phyloP scores from a whole-genome alignment of 371 early-diverging fungal species.

The Batrachochytrium dendrobatidis region DNA sequence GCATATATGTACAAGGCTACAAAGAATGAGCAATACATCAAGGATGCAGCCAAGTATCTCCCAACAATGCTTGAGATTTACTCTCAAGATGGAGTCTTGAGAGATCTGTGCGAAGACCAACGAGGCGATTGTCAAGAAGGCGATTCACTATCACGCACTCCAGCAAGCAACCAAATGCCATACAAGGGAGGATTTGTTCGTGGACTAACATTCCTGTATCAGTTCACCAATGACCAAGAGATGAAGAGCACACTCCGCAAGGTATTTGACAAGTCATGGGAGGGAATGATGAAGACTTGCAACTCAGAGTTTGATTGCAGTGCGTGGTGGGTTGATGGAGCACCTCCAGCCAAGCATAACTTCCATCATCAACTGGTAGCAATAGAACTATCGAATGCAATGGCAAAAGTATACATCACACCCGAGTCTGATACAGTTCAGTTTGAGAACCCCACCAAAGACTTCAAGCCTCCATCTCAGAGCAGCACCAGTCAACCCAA shows the following conservation, averaged over 20 bases:
- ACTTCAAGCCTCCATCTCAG: too few species aligned
- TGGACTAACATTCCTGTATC: constrained; percentile 18
- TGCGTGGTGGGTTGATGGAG: not conserved
- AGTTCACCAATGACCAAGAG: constrained; percentile 9
- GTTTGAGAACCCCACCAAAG: too few species aligned
- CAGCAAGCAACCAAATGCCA: constrained; percentile 7
- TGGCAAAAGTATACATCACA: too few species aligned
- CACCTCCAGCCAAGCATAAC: not conserved
- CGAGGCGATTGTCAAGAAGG: constrained; percentile 13
- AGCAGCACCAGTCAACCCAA: too few species aligned
- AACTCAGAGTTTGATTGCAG: not conserved
- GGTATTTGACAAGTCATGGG: constrained; percentile 8
- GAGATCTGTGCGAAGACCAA: constrained; percentile 15
- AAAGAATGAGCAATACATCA: constrained; percentile 11
- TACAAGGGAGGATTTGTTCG: not conserved
- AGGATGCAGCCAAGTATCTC: constrained; percentile 13
- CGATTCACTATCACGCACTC: constrained; percentile 8
- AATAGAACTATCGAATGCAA: not conserved
- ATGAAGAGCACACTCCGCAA: constrained; percentile 15
- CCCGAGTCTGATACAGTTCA: too few species aligned
- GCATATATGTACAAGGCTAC: constrained; percentile 28
- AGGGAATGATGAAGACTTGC: not conserved
- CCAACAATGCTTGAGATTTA: constrained; percentile 9
- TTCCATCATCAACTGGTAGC: not conserved
- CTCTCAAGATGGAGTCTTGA: constrained; percentile 7